Evolutionary conservation across 768 basidiomycete species (phyloP).

Genomic region (Dentipellis fragilis): DNA sequence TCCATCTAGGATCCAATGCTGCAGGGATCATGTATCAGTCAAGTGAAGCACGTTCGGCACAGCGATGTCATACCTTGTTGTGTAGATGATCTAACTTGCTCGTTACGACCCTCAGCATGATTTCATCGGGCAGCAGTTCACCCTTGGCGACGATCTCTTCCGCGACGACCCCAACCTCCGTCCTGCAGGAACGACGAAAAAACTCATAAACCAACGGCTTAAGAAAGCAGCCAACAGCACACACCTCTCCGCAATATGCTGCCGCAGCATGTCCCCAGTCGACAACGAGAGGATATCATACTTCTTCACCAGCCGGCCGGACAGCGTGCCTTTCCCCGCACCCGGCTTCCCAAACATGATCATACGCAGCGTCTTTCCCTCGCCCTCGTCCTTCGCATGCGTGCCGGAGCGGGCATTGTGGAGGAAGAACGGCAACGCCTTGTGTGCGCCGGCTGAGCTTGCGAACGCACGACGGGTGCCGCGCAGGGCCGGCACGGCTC

Average conservation of each 20-base stretch:
- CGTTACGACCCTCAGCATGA: constrained; percentile 70
- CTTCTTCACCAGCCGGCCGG: constrained; percentile 64
- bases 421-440: constrained; percentile 39
- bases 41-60: neutral
- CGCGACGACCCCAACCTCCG: constrained; percentile 62
- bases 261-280: constrained; percentile 77
- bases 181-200: constrained; percentile 25
- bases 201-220: neutral
- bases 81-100: constrained; percentile 57
- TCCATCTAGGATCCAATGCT: constrained; percentile 92
- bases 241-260: constrained; percentile 65
- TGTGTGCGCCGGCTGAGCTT: constrained; percentile 23
- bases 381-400: constrained; percentile 5
- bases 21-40: constrained; percentile 1
- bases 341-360: constrained; percentile 78
- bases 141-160: constrained; percentile 75
- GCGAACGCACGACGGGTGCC: constrained; percentile 19
- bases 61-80: constrained; percentile 42
- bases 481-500: too few relatives aligned
- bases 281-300: constrained; percentile 73
- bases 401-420: constrained; percentile 9
- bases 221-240: constrained; percentile 9
- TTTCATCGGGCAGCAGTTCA: constrained; percentile 65
- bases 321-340: constrained; percentile 79
- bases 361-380: constrained; percentile 39